Base-by-base conservation (phyloP, 2,329 filamentous ascomycete genomes). In the Fusarium goolgardi region DNA sequence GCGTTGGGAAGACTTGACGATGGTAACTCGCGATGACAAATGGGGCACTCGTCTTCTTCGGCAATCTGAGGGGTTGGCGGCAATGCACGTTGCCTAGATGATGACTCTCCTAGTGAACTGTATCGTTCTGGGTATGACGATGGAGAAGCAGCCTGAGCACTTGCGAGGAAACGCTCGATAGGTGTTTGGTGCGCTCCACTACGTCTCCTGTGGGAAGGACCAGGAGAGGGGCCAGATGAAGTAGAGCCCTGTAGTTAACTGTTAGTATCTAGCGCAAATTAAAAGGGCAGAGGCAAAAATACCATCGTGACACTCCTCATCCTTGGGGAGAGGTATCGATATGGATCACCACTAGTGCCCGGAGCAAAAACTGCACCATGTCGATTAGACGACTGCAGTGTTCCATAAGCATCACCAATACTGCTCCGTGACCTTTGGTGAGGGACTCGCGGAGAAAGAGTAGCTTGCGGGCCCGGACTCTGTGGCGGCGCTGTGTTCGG, bases 1-100 rank as follows among this genome's bases (percentile, higher is more conserved):
- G 80, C 86, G 63, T 88, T 83, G 3, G 83, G 76, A 3, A 89
- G 80, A 6, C 76, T 77, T 20, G 82, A 81, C 3, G 87, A 84
- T 1, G 91, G 91, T 5, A 94, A 82, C 77, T 93, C 90, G 37
- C 82, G 79, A 73, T 92, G 91, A 71, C 92, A 95, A 44, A 94
- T 86, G 1, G 91, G 91, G 65, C 92, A 95, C 72, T 93, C 90
- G 74, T 94, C 91, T 74, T 94, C 91, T 75, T 94, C 92, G 8
- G 84, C 82, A 72, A 86, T 83, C 57, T 85, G 86, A 2, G 81
- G 83, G 13, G 81, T 82, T 6, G 79, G 81, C 1, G 79, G 81
- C 37, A 78, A 73, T 29, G 77, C 79, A 25, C 78, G 81, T 39
- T 77, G 80, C 20, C 76, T 73, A 6, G 78, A 77, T 3, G 80